A percentile compares a stretch with the other conserved stretches of the same genome.
Evolutionary conservation across 495 filamentous ascomycete species (phyloP).

Genomic region (Podospora sp.): DNA sequence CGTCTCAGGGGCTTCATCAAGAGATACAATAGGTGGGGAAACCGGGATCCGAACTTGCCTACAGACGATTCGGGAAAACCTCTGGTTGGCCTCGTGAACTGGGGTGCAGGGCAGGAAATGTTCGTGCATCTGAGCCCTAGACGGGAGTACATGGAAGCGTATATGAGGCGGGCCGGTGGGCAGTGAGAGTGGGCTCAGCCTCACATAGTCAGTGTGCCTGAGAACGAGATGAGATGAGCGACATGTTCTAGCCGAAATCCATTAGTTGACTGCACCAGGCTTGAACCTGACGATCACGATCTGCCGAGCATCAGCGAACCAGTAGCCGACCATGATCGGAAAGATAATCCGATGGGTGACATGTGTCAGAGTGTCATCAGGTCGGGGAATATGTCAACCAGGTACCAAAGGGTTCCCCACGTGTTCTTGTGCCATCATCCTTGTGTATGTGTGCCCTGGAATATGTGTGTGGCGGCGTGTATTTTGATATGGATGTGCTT

Average conservation of each 20-base stretch:
- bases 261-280: not conserved
- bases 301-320: slow-evolving; percentile 22
- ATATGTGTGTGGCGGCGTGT: not conserved
- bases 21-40: slow-evolving; percentile 32
- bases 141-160: slow-evolving; percentile 33
- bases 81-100: slow-evolving; percentile 37
- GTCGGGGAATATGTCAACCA: not conserved
- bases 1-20: slow-evolving; percentile 39
- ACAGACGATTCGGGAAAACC: slow-evolving; percentile 28
- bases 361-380: slow-evolving; percentile 1
- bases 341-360: not conserved
- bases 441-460: not conserved
- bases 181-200: slow-evolving; percentile 12
- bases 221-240: not conserved
- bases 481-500: slow-evolving; percentile 17
- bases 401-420: not conserved
- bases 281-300: slow-evolving; percentile 23
- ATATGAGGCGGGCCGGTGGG: slow-evolving; percentile 14
- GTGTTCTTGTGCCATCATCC: not conserved
- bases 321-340: not conserved
- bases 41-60: slow-evolving; percentile 23
- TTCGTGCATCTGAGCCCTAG: slow-evolving; percentile 53
- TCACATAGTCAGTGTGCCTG: not conserved
- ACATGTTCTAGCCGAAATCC: not conserved
- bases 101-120: slow-evolving; percentile 46